Evolutionary conservation across 176 grass and related monocot genomes (phyloP), one percentile per base, ranked within the genome.

Genomic region (Avena insularis): DNA sequence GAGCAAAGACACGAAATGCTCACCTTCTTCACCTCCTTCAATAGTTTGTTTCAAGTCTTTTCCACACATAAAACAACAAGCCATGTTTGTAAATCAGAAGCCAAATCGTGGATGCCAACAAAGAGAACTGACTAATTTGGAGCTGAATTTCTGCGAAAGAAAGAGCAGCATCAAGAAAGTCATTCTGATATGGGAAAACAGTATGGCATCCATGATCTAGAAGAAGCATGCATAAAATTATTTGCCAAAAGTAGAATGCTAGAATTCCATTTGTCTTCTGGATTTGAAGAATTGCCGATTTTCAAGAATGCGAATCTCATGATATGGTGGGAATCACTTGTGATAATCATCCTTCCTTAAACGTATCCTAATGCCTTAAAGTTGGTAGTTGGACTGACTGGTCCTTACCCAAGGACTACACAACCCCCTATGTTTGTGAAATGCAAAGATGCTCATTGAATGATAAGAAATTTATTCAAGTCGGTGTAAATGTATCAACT

Each of bases 31-130:
- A 50, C 59, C 89, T 40, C 59, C 62, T 78, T 85, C 86, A 82
- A 70, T 71, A 71, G 79, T 85, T 82, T 82, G 77, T 71, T 78
- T 16, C 6, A n/a, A 71, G 40, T 63, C 56, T 20, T 79, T 82
- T 59, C 78, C 71, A 71, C 77, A 88, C 71, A 82, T 82, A 63
- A 91, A 85, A 47, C 90, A 91, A 43, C 62, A 91, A 71, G 53
- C 29, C 90, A 91, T 91, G 17, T 57, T 82, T 62, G 15, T 12
- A 85, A 85, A 61, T 68, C 13, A 50, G 75, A 85, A 85, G 31
- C 29, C 13, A 38, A 84, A 81, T 47, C 21, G 80, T 79, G 12
- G 65, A 36, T 57, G 21, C 6, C 2, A 29, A 7, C 12, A 75
- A 69, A 68, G 21, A 81, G 50, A 51, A 82, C n/a, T 33, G 55